Conservation (phyloP, 805 yeast genomes). For the Candida ficus region DNA sequence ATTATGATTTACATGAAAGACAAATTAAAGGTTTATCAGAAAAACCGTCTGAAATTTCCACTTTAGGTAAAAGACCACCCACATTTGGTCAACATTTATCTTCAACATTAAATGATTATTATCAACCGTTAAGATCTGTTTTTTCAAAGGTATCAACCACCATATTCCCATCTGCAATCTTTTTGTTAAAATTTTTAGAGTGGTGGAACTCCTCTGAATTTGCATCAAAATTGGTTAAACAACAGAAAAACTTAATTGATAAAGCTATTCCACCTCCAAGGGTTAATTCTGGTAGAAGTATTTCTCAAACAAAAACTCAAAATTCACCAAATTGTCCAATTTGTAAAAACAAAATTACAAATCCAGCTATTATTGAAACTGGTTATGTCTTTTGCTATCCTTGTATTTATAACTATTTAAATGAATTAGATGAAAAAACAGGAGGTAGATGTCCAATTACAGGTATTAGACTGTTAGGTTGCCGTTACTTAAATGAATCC, state of each 20-base stretch:
- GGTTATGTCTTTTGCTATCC: slow-evolving; percentile 88
- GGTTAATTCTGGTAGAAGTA: slow-evolving; percentile 3
- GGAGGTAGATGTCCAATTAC: slow-evolving; percentile 86
- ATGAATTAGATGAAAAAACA: slow-evolving; percentile 37
- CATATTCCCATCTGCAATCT: slow-evolving; percentile 75
- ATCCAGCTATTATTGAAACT: slow-evolving; percentile 86
- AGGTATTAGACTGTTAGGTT: slow-evolving; percentile 64
- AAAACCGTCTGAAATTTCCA: neutral
- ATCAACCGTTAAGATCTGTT: slow-evolving; percentile 14
- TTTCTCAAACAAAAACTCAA: slow-evolving; percentile 13
- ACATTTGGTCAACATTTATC: slow-evolving; percentile 22
- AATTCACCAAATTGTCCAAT: slow-evolving; percentile 58
- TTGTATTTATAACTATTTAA: slow-evolving; percentile 67
- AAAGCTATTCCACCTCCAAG: slow-evolving; percentile 39
- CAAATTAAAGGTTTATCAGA: slow-evolving; percentile 1
- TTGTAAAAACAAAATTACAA: slow-evolving; percentile 58
- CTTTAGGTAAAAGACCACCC: slow-evolving; percentile 19
- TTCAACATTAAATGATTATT: slow-evolving; percentile 8
- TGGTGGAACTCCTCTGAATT: slow-evolving; percentile 89
- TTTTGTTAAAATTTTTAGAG: slow-evolving; percentile 76
- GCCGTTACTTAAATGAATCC: slow-evolving; percentile 52
- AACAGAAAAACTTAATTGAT: slow-evolving; percentile 40
- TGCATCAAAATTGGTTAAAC: slow-evolving; percentile 50
- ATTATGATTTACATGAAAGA: slow-evolving; percentile 20
- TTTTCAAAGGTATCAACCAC: slow-evolving; percentile 27